phyloP scores from a whole-genome alignment of 2,329 filamentous ascomycete species.

The Pyrenochaeta sp. region DNA sequence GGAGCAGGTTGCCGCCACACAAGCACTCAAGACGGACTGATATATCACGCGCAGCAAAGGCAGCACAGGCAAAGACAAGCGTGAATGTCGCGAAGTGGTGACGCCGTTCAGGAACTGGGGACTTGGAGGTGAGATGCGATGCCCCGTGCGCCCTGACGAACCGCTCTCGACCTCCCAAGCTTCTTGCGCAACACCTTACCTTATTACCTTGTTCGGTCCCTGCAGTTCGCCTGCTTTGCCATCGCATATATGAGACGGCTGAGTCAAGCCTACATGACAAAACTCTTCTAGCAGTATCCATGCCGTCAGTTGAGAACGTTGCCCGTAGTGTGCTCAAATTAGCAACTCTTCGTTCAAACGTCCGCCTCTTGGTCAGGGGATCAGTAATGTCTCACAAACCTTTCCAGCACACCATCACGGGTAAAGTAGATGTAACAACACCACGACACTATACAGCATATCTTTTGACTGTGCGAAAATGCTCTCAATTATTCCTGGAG shows the following conservation, averaged over 20 bases:
- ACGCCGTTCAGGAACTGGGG: slow-evolving; percentile 17
- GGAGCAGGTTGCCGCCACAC: slow-evolving; percentile 3
- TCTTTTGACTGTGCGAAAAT: too few relatives aligned
- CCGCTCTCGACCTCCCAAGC: background rate
- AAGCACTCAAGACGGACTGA: slow-evolving; percentile 1
- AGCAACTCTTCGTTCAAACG: slow-evolving; percentile 34
- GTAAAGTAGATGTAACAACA: too few relatives aligned
- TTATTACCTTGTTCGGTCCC: slow-evolving; percentile 1
- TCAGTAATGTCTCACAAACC: slow-evolving; percentile 17
- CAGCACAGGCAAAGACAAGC: slow-evolving; percentile 11
- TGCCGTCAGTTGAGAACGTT: slow-evolving; percentile 1
- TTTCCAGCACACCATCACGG: background rate
- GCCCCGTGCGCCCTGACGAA: slow-evolving; percentile 2
- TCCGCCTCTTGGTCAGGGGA: slow-evolving; percentile 20
- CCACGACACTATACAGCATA: too few relatives aligned
- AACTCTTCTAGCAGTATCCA: slow-evolving; percentile 13
- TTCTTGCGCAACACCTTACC: slow-evolving; percentile 2
- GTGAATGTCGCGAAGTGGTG: slow-evolving; percentile 13
- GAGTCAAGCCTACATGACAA: slow-evolving; percentile 11
- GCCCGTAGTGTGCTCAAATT: slow-evolving; percentile 22
- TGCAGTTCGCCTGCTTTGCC: slow-evolving; percentile 2
- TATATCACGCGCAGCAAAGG: slow-evolving; percentile 13
- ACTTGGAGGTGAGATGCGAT: slow-evolving; percentile 5
- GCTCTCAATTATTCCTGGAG: too few relatives aligned
- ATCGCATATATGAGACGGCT: slow-evolving; percentile 1